Evolutionary conservation across 495 filamentous ascomycete species (phyloP).

Genomic region (Penicillium paxilli): DNA sequence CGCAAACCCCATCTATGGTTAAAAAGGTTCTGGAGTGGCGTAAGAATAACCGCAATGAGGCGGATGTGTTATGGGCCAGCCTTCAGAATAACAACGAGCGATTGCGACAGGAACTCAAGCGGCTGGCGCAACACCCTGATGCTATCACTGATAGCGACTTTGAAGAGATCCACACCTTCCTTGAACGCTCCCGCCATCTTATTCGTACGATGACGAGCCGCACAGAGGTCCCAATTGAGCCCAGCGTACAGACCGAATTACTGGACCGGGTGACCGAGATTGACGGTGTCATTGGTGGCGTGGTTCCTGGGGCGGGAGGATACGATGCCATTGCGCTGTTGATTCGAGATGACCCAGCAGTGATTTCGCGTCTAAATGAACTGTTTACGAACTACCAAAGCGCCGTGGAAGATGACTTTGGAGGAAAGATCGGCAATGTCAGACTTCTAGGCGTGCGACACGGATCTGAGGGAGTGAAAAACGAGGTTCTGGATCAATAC

Average conservation of each 20-base stretch:
- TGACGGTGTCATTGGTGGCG: conserved; percentile 82
- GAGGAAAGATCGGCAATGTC: conserved; percentile 68
- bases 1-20: conserved; percentile 92
- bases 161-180: conserved; percentile 37
- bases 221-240: conserved; percentile 88
- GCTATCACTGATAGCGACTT: conserved; percentile 28
- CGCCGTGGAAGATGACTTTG: conserved; percentile 47
- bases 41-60: conserved; percentile 62
- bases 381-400: conserved; percentile 67
- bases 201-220: conserved; percentile 74
- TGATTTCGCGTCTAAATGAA: conserved; percentile 59
- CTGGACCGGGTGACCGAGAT: conserved; percentile 71
- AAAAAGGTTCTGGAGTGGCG: conserved; percentile 86
- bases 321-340: conserved; percentile 88
- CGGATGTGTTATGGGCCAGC: conserved; percentile 67
- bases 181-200: conserved; percentile 54
- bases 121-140: conserved; percentile 35
- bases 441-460: conserved; percentile 78
- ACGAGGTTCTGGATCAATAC: conserved; percentile 63
- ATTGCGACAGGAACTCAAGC: conserved; percentile 62
- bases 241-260: conserved; percentile 77
- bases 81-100: conserved; percentile 74
- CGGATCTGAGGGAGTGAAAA: conserved; percentile 80
- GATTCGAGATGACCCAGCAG: conserved; percentile 69
- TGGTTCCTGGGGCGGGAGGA: conserved; percentile 92